Base-by-base conservation (phyloP, 2,329 filamentous ascomycete genomes). In the Talaromyces sp. region DNA sequence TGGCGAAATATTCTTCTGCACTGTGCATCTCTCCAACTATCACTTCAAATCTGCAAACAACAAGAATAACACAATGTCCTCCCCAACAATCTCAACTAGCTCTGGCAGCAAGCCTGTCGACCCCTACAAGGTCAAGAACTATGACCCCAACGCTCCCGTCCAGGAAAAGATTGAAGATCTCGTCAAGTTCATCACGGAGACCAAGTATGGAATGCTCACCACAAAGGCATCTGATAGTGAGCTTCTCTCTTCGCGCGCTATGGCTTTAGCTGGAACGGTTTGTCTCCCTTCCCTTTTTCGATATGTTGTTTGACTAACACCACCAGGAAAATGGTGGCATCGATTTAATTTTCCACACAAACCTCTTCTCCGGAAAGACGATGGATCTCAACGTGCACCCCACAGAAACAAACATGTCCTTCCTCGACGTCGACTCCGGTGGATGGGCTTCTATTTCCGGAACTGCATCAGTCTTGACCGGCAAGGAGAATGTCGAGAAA, bases 401-500 rank as follows among this genome's bases (percentile, higher is more conserved):
- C 0, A 82, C 89, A 65, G 82, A 91, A 77, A 67, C 66, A n/a
- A 95, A 96, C 77, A 81, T 96, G 63, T 84, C 87, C 50, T 96
- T 96, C 79, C 80, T 93, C 65, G 88, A 88, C 71, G 73, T 75
- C 63, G 46, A 65, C n/a, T 83, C 84, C 2, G 89, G 91, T 64
- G 86, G 93, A 72, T 96, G 91, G 91, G 91, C 91, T 0, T 94
- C 89, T 2, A 78, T 96, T 61, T 88, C 88, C n/a, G 91, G 91
- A 53, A 80, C 78, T 1, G 86, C 89, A 1, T 77, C 76, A 25
- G 80, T 96, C 65, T 78, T 88, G 66, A 88, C 87, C 13, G 87
- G 93, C 69, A 84, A 86, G 21, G 78, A 77, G 1, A 74, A 84
- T 21, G 82, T 96, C 58, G 80, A 84, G 70, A 88, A 92, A 74